Evolutionary conservation across 371 early-diverging fungal species (phyloP), one percentile per base, ranked within the genome.

Genomic region (Mucor saturninus): DNA sequence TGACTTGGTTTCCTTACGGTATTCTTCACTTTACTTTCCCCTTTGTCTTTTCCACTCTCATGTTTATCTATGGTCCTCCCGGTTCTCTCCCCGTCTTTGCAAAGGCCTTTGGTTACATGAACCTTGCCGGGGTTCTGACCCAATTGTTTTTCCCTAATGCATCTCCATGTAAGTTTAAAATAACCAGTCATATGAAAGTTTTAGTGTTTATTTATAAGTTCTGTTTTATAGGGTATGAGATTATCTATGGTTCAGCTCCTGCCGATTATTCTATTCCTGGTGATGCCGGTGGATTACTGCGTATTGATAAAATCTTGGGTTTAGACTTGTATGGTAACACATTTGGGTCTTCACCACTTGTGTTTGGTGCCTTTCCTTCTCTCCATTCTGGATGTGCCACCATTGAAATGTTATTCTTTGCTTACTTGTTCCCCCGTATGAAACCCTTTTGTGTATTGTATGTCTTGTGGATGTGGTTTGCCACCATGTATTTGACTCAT

Each of bases 281-380:
- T 35, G 83, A 88, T 60, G 87, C 92, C 0, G 91, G 85, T 8
- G 91, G 92, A 42, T 73, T 90, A 32, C 77, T 83, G 7, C 85
- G 89, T 35, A 88, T 91, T 40, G 92, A 91, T 60, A 69, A 83
- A 32, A 82, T 91, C 42, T 75, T 91, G 11, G 86, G 86, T 15
- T 75, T 86, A 6, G 79, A 83, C 53, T 70, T 89, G 51, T 91
- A 90, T 77, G 81, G 81, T 9, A 77, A 76, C 8, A 81, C 87
- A 9, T 91, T 91, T 77, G 83, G 85, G 3, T 80, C 74, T n/a
- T 89, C 89, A 2, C 90, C 91, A n/a, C 56, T 88, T 31, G 90
- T 90, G 45, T 91, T 90, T 76, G 91, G 91, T 7, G 90, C 91
- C 3, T 87, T 89, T 67, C 91, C 91, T 30, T 89, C 89, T 15